Conservation (phyloP, 116 monocot genomes). For the Papilionanthe hybrid region DNA sequence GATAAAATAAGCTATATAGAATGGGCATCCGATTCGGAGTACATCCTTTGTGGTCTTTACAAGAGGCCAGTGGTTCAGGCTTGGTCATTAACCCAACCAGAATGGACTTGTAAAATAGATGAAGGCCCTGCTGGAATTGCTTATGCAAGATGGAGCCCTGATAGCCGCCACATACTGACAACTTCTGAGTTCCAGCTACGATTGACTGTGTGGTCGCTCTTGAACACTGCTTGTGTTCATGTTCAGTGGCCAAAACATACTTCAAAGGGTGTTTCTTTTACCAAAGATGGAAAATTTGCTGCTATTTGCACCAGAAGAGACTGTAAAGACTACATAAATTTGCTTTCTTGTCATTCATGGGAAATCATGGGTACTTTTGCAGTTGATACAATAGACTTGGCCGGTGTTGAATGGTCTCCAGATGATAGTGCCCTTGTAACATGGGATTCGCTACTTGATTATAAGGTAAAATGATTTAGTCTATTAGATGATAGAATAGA, state of each 20-base stretch:
- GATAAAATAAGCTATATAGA: slow-evolving; percentile 92
- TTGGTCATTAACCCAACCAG: slow-evolving; percentile 86
- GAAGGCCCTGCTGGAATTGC: slow-evolving; percentile 91
- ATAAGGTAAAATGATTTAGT: slow-evolving; percentile 54
- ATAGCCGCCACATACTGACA: slow-evolving; percentile 94
- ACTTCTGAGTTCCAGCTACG: slow-evolving; percentile 95
- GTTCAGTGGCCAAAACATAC: slow-evolving; percentile 92
- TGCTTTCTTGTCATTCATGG: slow-evolving; percentile 91
- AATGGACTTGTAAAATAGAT: slow-evolving; percentile 98
- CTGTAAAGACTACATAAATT: slow-evolving; percentile 92
- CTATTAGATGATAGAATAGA: neutral
- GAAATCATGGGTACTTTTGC: slow-evolving; percentile 86
- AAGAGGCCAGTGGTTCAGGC: slow-evolving; percentile 91
- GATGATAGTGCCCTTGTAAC: slow-evolving; percentile 90
- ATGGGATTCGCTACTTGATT: slow-evolving; percentile 95
- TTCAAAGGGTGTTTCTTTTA: slow-evolving; percentile 79
- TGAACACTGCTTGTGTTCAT: slow-evolving; percentile 93
- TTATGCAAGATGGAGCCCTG: slow-evolving; percentile 97
- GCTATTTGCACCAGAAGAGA: slow-evolving; percentile 83
- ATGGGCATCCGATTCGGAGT: slow-evolving; percentile 94
- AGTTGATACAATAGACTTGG: slow-evolving; percentile 87
- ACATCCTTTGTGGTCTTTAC: slow-evolving; percentile 87
- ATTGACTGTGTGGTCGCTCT: slow-evolving; percentile 91
- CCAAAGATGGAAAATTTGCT: slow-evolving; percentile 95
- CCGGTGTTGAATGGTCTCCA: slow-evolving; percentile 93